A percentile compares a stretch with the other conserved stretches of the same genome.
phyloP scores from a whole-genome alignment of 192 early-diverging fungal species.

The Coemansia sp. region DNA sequence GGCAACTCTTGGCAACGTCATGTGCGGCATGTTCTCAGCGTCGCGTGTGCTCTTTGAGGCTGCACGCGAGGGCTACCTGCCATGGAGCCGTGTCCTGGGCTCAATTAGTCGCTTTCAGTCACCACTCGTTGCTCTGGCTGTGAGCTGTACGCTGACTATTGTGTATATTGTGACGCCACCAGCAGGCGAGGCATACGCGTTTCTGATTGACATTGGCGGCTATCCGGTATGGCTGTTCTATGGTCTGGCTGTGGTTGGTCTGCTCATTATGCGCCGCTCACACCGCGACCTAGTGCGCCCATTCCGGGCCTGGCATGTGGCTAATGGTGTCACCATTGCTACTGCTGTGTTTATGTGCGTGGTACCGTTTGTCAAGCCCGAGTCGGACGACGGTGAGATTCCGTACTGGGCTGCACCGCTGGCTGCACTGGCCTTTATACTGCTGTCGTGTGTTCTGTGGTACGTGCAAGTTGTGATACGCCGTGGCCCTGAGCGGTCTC shows the following conservation, averaged over 20 bases:
- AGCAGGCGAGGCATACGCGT: conserved; percentile 56
- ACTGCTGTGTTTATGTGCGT: conserved; percentile 39
- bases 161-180: conserved; percentile 52
- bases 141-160: conserved; percentile 17
- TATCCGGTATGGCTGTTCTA: conserved; percentile 61
- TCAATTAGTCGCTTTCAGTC: conserved; percentile 43
- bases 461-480: conserved; percentile 37
- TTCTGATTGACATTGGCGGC: conserved; percentile 56
- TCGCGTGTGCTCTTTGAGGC: conserved; percentile 58
- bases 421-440: conserved; percentile 37
- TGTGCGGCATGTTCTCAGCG: conserved; percentile 43
- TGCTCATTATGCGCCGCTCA: conserved; percentile 52
- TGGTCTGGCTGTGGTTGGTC: conserved; percentile 55
- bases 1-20: conserved; percentile 52
- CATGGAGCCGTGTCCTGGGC: conserved; percentile 38
- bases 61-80: conserved; percentile 57
- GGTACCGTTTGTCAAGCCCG: conserved; percentile 36
- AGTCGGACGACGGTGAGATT: conserved; percentile 2
- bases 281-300: conserved; percentile 45
- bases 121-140: conserved; percentile 29
- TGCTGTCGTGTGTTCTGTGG: conserved; percentile 38
- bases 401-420: conserved; percentile 53
- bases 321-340: conserved; percentile 27
- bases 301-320: conserved; percentile 45
- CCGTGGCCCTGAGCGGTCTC: conserved; percentile 20